Evolutionary conservation across 2,329 filamentous ascomycete species (phyloP), one percentile per base, ranked within the genome.

Genomic region (Septoria petroselini): DNA sequence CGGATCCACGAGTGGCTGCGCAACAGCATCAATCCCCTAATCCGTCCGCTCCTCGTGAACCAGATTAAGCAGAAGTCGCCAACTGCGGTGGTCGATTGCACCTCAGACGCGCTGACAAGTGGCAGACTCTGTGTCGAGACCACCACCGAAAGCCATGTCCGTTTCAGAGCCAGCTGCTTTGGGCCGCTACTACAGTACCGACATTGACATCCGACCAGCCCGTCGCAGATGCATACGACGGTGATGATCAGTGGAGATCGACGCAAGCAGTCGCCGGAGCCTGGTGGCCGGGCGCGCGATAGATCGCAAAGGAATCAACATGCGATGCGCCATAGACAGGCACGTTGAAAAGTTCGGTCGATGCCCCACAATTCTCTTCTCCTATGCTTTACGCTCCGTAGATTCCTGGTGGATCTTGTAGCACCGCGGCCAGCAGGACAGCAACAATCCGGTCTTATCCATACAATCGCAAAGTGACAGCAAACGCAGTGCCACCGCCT

Each of bases 241-340:
- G 9, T 27, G 23, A 27, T 27, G 23, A 9, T 9, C 23, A 9
- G 17, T 38, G 11, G 35, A 15, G 15, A 23, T 18, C 7, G 35
- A 43, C 39, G 17, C 19, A 23, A 21, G 43, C 43, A 46, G 51
- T 49, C 42, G 54, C 25, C 37, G 23, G 37, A 56, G 54, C 54
- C 54, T 51, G 47, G 54, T 56, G 39, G 29, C 41, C 54, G 54
- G 53, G n/a, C n/a, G n/a, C 43, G 39, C 43, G 34, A 50, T 33
- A 29, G 39, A 41, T 48, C 46, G 46, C 30, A 48, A 48, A 48
- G 31, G 21, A 17, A n/a, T n/a, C n/a, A n/a, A n/a, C n/a, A n/a
- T n/a, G n/a, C n/a, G n/a, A n/a, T n/a, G n/a, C n/a, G n/a, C n/a
- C n/a, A n/a, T n/a, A n/a, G 21, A 41, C 19, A 15, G 25, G 23